Conservation (phyloP, 768 basidiomycete species). For the Trametes cingulata region DNA sequence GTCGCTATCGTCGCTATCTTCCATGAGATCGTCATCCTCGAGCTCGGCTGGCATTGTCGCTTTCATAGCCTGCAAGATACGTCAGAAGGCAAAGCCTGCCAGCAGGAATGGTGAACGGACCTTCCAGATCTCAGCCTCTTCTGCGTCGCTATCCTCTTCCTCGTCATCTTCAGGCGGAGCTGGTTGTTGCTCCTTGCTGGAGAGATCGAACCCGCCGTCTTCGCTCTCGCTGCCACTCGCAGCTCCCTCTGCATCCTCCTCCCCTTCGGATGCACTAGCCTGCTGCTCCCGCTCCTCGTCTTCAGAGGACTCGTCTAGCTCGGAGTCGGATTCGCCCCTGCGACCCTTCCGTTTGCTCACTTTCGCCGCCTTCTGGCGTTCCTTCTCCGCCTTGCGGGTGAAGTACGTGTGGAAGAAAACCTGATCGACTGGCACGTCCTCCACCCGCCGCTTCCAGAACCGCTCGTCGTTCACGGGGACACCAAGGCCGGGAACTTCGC, state of each 20-base stretch:
- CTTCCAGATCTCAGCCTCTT: slow-evolving; percentile 88
- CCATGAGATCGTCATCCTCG: slow-evolving; percentile 34
- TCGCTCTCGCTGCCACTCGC: slow-evolving; percentile 11
- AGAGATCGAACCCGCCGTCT: slow-evolving; percentile 18
- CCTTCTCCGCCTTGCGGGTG: slow-evolving; percentile 61
- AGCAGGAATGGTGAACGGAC: slow-evolving; percentile 40
- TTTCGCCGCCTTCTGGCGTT: slow-evolving; percentile 49
- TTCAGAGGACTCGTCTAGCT: slow-evolving; percentile 34
- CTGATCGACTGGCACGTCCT: slow-evolving; percentile 87
- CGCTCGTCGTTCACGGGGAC: slow-evolving; percentile 68
- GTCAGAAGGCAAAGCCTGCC: neutral
- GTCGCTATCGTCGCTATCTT: slow-evolving; percentile 34
- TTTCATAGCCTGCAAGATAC: slow-evolving; percentile 73
- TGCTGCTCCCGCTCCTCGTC: slow-evolving; percentile 23
- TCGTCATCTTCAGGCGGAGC: slow-evolving; percentile 32
- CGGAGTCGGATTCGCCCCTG: slow-evolving; percentile 36
- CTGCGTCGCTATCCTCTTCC: slow-evolving; percentile 46
- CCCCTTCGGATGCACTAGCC: neutral
- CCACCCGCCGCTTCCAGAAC: slow-evolving; percentile 68
- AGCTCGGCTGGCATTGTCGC: slow-evolving; percentile 68
- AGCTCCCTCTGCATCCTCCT: slow-evolving; percentile 30
- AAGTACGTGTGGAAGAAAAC: slow-evolving; percentile 94
- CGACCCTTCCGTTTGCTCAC: slow-evolving; percentile 47
- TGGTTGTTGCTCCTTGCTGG: slow-evolving; percentile 9
- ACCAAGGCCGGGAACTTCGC: slow-evolving; percentile 47